Base-by-base conservation (phyloP, 2,329 filamentous ascomycete species). In the Alternaria sp. region DNA sequence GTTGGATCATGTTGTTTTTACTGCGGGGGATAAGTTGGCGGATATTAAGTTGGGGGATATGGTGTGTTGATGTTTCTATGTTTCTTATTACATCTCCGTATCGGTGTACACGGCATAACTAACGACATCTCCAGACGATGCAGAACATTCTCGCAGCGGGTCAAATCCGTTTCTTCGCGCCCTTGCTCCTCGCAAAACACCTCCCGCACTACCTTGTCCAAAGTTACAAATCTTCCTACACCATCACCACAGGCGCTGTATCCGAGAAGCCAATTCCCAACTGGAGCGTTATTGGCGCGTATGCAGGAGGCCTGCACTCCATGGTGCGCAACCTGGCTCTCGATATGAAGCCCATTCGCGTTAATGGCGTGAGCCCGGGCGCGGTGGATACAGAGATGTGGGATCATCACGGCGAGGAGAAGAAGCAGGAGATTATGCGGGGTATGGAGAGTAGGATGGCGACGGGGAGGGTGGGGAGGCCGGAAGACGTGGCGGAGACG, bases 351-450 rank as follows among this genome's bases (percentile, higher is more conserved):
- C 90, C 90, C 0, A 77, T 91, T 9, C 80, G 90, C 2, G 88
- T 91, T 25, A 92, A 92, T 72, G 72, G 85, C 0, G 86, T 91
- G 1, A 81, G 78, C 57, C 88, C 88, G 0, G 90, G 89, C 0
- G 79, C 82, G 0, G 81, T 84, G 28, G 76, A 82, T 43, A 84
- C 83, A 13, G 79, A 80, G 65, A 62, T 84, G 6, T 85, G 82
- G 82, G 61, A 61, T 25, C 47, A 30, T 44, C 19, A 71, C 71
- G 50, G 77, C 46, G 70, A 73, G 58, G 77, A 73, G 47, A 59
- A 72, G 58, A 75, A 70, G 59, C 46, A 65, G 52, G 49, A 52
- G 36, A 54, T 76, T 54, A 69, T 79, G 64, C 56, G 66, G 63
- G 36, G 19, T 8, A 58, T 66, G 50, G 69, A 55, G 62, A 57